phyloP scores from a whole-genome alignment of 495 filamentous ascomycete genomes.

The Penicillium tannophilum region DNA sequence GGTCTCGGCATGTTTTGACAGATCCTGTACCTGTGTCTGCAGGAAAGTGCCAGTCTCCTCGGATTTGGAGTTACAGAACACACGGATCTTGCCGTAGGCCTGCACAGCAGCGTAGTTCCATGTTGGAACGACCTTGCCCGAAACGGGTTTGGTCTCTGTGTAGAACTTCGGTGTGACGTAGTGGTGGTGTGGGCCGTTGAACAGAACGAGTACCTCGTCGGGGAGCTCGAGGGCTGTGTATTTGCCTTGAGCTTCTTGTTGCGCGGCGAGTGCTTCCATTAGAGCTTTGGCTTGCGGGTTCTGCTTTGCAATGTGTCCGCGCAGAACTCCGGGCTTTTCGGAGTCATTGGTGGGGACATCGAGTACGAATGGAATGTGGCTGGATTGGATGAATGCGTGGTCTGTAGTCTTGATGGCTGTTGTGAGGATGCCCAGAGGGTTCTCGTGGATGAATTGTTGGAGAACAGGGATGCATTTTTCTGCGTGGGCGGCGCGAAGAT shows the following conservation, averaged over 20 bases:
- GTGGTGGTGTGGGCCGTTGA: constrained; percentile 48
- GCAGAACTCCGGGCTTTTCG: constrained; percentile 37
- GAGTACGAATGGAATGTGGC: constrained; percentile 58
- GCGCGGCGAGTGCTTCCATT: constrained; percentile 34
- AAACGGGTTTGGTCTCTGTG: constrained; percentile 54
- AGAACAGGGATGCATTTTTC: constrained; percentile 43
- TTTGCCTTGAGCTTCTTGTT: constrained; percentile 4
- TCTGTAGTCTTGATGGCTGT: constrained; percentile 52
- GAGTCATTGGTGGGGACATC: constrained; percentile 31
- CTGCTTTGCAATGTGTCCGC: constrained; percentile 57
- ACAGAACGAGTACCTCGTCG: constrained; percentile 47
- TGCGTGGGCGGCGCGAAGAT: constrained; percentile 51
- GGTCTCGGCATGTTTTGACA: constrained; percentile 46
- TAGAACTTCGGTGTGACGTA: constrained; percentile 63
- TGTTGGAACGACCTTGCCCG: constrained; percentile 59
- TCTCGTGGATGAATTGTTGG: constrained; percentile 50
- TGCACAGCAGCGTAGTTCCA: constrained; percentile 60
- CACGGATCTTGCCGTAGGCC: constrained; percentile 47
- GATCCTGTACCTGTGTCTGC: constrained; percentile 41
- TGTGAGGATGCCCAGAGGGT: constrained; percentile 58
- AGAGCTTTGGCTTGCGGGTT: constrained; percentile 59
- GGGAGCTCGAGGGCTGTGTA: constrained; percentile 7
- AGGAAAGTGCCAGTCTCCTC: constrained; percentile 41
- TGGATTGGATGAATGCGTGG: constrained; percentile 53
- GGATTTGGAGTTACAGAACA: constrained; percentile 44